Base-by-base conservation (phyloP, 2,329 filamentous ascomycete species). In the Westerdykella aurantiaca region DNA sequence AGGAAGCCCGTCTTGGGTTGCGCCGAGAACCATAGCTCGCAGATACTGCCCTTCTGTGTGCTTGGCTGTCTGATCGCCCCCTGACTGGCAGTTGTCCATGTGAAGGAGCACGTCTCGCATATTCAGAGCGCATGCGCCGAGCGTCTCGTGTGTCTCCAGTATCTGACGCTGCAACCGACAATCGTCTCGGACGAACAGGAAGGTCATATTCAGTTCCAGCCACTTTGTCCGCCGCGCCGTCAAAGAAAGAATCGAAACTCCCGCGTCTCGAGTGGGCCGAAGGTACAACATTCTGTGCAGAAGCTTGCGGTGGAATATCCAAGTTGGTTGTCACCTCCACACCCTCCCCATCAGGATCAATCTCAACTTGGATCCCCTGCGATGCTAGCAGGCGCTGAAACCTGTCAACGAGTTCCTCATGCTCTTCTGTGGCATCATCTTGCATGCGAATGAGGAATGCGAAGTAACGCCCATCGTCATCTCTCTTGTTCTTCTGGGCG, bases 381-480 rank as follows among this genome's bases (percentile, higher is more conserved):
- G 79, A 76, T 13, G 70, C 72, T 51, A 94, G 73, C 46, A 88
- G 74, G 45, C 77, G 72, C 63, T 82, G 78, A 56, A 93, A 90
- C 53, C 84, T 85, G 45, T 84, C 79, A 50, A 80, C 75, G 22
- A 94, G 72, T 76, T 47, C 46, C 41, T 60, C 55, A 47, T 59
- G 47, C 35, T 53, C 12, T 6, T 47, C 45, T 12, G 12, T 29
- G 18, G 48, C 44, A 14, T 59, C 47, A 49, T 60, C 55, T 51
- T 62, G 63, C 61, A 95, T 81, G 57, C 83, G 83, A 63, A 93
- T 87, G 44, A 95, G 70, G 56, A 94, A 82, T 50, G 84, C 80
- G 51, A 88, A 82, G 58, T 89, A 83, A 53, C 85, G 80, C 55
- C 82, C 81, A 57, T 90, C 86, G 53, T 85, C 76, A 56, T 86